These are phyloP conservation scores for Cladophialophora chaetospira DNA, from an alignment of 2,329 filamentous ascomycete genomes.

Conservation along the genomic window DNA sequence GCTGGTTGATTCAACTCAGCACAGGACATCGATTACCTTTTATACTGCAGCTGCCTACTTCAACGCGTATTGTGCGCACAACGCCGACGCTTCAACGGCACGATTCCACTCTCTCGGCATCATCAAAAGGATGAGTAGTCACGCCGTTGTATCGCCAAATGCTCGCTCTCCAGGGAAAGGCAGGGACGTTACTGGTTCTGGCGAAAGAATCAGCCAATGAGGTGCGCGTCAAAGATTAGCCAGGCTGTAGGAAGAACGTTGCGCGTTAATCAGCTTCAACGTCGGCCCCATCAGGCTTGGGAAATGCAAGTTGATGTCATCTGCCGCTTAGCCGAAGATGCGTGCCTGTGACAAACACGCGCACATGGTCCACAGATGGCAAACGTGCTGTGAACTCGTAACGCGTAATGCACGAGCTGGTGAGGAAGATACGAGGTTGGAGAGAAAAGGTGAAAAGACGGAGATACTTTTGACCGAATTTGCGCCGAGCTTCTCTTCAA, in stretches of 20 bases:
- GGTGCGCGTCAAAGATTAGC: conserved; percentile 12
- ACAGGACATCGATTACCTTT: background rate
- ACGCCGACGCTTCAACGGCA: too few species aligned
- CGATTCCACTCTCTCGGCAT: too few species aligned
- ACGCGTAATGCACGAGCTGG: background rate
- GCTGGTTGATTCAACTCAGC: background rate
- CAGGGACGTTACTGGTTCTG: conserved; percentile 3
- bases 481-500: background rate
- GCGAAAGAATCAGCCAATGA: conserved; percentile 20
- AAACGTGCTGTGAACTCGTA: too few species aligned
- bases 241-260: conserved; percentile 16
- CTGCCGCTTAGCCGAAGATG: background rate
- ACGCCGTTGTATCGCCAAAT: background rate
- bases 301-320: conserved; percentile 6
- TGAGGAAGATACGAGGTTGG: background rate
- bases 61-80: background rate
- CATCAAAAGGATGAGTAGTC: background rate
- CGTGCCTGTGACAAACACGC: too few species aligned
- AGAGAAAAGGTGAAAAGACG: background rate
- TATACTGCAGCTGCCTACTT: background rate
- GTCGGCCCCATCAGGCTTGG: background rate
- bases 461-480: conserved; percentile 5
- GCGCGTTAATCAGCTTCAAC: conserved; percentile 5
- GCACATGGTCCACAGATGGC: too few species aligned
- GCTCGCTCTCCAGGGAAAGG: background rate